Base-by-base conservation (phyloP, 805 yeast genomes). In the Schwanniomyces polymorphus region DNA sequence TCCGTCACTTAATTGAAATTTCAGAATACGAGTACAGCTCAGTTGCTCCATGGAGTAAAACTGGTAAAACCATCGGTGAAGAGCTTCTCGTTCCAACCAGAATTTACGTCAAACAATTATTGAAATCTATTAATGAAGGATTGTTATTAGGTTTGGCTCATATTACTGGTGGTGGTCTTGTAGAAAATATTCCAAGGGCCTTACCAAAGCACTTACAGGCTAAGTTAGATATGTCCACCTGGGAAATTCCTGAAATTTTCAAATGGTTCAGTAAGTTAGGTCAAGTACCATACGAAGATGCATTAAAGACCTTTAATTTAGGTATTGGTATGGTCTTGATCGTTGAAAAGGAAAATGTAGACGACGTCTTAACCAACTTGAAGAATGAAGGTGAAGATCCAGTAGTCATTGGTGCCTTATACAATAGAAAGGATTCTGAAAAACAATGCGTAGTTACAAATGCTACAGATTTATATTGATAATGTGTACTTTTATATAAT, bases 101-200 rank as follows among this genome's bases (percentile, higher is more conserved):
- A 65, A 91, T 94, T 53, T 94, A 94, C 70, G 99, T 95, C 53
- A 91, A 89, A 68, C 96, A 91, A 59, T 70, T 95, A 48, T 76
- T 94, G 51, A 86, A 87, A 41, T 82, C 88, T 1, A 78, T 91
- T 52, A 79, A 78, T 58, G 75, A 86, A 59, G 84, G 78, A 28
- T 70, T 87, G 47, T 63, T 92, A 41, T 75, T 91, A 46, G 99
- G 97, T 49, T 78, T 94, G 63, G 97, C 99, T 2, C 96, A 94
- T 62, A 94, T 94, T 61, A 94, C 99, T 21, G 99, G 99, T 51
- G 99, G 99, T 67, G 99, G 99, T 44, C 76, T 94, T 45, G 85
- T 94, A 26, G 99, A 94, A 69, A 94, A 94, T 68, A 84, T 92
- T 48, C 99, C 99, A 45, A 83, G 99, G 65, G 94, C 96, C 16